Base-by-base conservation (phyloP, 495 filamentous ascomycete genomes). In the Daldinia bambusicola region DNA sequence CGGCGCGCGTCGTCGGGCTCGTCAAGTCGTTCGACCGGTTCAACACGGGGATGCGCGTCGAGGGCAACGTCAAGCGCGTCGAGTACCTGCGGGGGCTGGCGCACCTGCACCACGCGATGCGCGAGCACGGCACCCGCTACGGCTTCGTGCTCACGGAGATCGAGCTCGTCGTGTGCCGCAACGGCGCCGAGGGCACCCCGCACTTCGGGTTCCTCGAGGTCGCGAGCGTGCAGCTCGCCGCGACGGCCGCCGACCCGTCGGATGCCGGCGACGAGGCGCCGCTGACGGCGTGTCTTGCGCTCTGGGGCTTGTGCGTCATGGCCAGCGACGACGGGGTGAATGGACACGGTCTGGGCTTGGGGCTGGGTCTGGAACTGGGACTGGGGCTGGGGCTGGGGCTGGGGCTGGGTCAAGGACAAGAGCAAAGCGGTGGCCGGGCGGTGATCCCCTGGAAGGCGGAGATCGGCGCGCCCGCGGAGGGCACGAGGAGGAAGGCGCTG, bases 81-180 rank as follows among this genome's bases (percentile, higher is more conserved):
- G 88, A 94, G 78, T 97, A 96, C 80, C 89, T 97, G 8, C 88
- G 91, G 36, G 91, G 92, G 6, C 87, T 97, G 10, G 87, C 93
- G 0, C 92, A 96, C 66, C 82, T 97, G 31, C 94, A 97, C 77
- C 88, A 89, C 50, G 88, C 89, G 77, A 97, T 97, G 94, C 92
- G 94, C 78, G 93, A 95, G 80, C 92, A 97, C 78, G 90, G 90
- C 64, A 95, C 92, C 70, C 90, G 94, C 52, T 97, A 97, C 78
- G 94, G 94, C 34, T 97, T 97, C 83, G 95, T 97, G 75, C 89
- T 97, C 61, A 97, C 92, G 0, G 94, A 97, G 77, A 97, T 97
- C 75, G 94, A 97, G 81, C 90, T 97, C 12, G 89, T 97, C 34
- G 91, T 93, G 75, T 93, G 96, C 0, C 92, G 94, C 55, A 91